Evolutionary conservation across 805 yeast species (phyloP).

Genomic region (Yarrowia keelungensis): DNA sequence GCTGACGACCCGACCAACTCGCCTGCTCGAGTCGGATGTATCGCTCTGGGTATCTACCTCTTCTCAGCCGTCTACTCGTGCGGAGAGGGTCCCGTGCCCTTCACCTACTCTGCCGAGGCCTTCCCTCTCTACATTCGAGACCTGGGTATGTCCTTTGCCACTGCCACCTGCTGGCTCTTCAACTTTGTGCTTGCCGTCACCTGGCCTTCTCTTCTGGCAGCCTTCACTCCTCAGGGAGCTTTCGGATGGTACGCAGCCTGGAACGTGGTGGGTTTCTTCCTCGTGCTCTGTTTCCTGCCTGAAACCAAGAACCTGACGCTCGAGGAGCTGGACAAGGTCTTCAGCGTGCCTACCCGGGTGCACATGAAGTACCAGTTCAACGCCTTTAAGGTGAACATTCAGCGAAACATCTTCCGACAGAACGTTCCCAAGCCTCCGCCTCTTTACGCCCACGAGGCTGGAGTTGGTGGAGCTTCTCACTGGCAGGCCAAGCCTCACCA

Average conservation of each 20-base stretch:
- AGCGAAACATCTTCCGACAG: constrained; percentile 42
- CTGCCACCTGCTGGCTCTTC: constrained; percentile 63
- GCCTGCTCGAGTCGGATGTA: constrained; percentile 64
- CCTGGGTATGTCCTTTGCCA: constrained; percentile 79
- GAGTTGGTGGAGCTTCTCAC: background rate
- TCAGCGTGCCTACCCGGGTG: constrained; percentile 59
- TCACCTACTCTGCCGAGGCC: constrained; percentile 86
- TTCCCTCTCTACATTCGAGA: constrained; percentile 81
- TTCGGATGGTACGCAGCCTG: constrained; percentile 89
- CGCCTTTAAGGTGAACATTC: constrained; percentile 45
- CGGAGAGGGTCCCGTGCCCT: constrained; percentile 91
- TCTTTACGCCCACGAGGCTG: constrained; percentile 33
- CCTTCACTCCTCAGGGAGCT: constrained; percentile 82
- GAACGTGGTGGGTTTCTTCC: constrained; percentile 76
- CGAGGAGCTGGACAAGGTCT: constrained; percentile 79
- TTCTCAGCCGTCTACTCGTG: constrained; percentile 77
- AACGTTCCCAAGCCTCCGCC: constrained; percentile 41
- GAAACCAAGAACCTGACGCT: constrained; percentile 75
- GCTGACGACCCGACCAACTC: constrained; percentile 47
- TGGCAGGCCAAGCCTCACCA: background rate
- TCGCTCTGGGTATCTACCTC: constrained; percentile 75
- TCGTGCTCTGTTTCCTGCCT: constrained; percentile 60
- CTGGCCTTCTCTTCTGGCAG: constrained; percentile 74
- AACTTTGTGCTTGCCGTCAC: constrained; percentile 71
- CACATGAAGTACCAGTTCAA: constrained; percentile 61